These are phyloP conservation scores for Pseudocercospora fuligena DNA, from an alignment of 2,329 filamentous ascomycete species.

Conservation along the genomic window DNA sequence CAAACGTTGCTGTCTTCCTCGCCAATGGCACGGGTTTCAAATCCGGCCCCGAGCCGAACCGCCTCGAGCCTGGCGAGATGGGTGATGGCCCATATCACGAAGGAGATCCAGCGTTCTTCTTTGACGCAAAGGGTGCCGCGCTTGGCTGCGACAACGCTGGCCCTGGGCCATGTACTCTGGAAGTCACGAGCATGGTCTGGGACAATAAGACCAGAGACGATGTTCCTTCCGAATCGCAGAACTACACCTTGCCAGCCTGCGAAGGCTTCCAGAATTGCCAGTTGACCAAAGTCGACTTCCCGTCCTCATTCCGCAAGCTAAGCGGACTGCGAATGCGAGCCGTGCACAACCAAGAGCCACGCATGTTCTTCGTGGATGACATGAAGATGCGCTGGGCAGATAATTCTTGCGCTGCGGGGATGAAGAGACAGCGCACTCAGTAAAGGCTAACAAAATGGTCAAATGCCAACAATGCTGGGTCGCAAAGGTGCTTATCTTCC, in stretches of 20 bases:
- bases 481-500: background rate
- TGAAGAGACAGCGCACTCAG: slow-evolving; percentile 59
- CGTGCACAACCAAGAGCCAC: slow-evolving; percentile 42
- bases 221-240: slow-evolving; percentile 42
- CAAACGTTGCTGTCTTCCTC: slow-evolving; percentile 55
- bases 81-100: slow-evolving; percentile 50
- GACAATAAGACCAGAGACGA: slow-evolving; percentile 41
- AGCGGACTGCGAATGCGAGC: slow-evolving; percentile 57
- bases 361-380: slow-evolving; percentile 55
- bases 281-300: slow-evolving; percentile 51
- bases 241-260: slow-evolving; percentile 51
- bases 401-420: slow-evolving; percentile 58
- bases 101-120: slow-evolving; percentile 54
- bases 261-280: slow-evolving; percentile 47
- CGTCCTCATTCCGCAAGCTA: slow-evolving; percentile 47
- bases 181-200: slow-evolving; percentile 54
- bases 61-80: slow-evolving; percentile 51
- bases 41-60: slow-evolving; percentile 18
- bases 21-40: slow-evolving; percentile 40
- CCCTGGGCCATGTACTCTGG: slow-evolving; percentile 47
- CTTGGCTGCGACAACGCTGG: slow-evolving; percentile 55
- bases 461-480: background rate
- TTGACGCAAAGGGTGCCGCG: slow-evolving; percentile 53
- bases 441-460: background rate
- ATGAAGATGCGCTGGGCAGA: slow-evolving; percentile 56